Base-by-base conservation (phyloP, 495 filamentous ascomycete genomes). In the Penicillium riverlandense region DNA sequence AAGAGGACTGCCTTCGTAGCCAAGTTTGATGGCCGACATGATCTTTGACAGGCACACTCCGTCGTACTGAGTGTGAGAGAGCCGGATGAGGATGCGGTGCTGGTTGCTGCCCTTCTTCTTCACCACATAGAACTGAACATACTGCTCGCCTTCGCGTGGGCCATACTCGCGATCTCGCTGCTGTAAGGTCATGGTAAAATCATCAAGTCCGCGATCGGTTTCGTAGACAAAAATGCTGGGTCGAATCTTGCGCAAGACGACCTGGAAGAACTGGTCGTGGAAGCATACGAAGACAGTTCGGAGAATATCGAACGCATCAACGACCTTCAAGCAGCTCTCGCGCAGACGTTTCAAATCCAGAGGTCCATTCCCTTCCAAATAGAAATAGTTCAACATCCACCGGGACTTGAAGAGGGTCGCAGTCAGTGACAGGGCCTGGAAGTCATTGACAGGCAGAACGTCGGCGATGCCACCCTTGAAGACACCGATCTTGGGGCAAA, bases 51-150 rank as follows among this genome's bases (percentile, higher is more conserved):
- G 69, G 52, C 76, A 86, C 1, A 86, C 72, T 31, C 82, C 85
- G 50, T 88, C 85, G 52, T 84, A 89, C 43, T 88, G 85, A 0
- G 85, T 81, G 56, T 89, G 85, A 0, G 82, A 86, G 6, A 88
- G 70, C 5, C 82, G 72, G 39, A 89, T 68, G 43, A 77, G 59
- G 35, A 89, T 80, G n/a, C 72, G 75, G 55, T 77, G 71, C 7
- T 61, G 67, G 32, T 73, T 58, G 11, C 61, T 68, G 7, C 58
- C 56, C 40, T 69, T 71, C 47, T 71, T 67, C 36, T 72, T 70
- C 44, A 83, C 66, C 37, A 82, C 69, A 35, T 78, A 69, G 57
- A 84, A 80, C 43, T 81, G 75, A 28, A 85, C 67, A 40, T 80
- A 82, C 2, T 78, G 72, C 14, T 79, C 76, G 9, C 84, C 83